Evolutionary conservation across 352 stramenopile species (phyloP), one percentile per base, ranked within the genome.

Genomic region (Phytophthora pini): DNA sequence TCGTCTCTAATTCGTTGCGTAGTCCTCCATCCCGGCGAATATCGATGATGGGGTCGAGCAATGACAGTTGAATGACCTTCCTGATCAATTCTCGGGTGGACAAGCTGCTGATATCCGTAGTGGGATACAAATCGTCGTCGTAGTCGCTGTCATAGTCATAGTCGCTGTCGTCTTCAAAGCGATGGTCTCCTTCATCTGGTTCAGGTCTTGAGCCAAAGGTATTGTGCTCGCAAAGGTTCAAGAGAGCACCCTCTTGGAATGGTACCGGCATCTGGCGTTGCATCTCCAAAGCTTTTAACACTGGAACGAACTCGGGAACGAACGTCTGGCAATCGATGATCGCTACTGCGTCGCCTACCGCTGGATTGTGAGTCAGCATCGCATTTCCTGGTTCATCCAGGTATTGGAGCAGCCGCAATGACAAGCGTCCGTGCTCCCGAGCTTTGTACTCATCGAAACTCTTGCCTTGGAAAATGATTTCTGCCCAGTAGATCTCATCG

Each of bases 311-410:
- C 68, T 97, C 89, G 0, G 88, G 88, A 1, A 94, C 87, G 65
- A 97, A 97, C 7, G 85, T 89, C 62, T 90, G 82, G 43, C 87
- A 96, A 55, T 97, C 88, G 63, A 97, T 92, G 45, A 97, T 88
- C 9, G 80, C 88, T 39, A 97, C 68, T 27, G 72, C 61, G 26
- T 79, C 56, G 11, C 84, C 87, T 49, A 76, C 72, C 43, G 70
- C 66, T 5, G 94, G 74, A 38, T 76, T 82, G 26, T 82, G 75
- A 1, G 49, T 41, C 39, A 88, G 40, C 39, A 92, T 43, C 0
- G 76, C 59, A 45, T 90, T 92, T 13, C 71, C 86, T 9, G 77
- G 79, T 15, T 91, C 74, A 54, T 92, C 85, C 0, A 74, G 68
- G 45, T 92, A 90, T 50, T 91, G 86, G 0, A 93, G 70, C 15